Evolutionary conservation across 768 basidiomycete species (phyloP), one percentile per base, ranked within the genome.

Genomic region (Antrodiella citrinella): DNA sequence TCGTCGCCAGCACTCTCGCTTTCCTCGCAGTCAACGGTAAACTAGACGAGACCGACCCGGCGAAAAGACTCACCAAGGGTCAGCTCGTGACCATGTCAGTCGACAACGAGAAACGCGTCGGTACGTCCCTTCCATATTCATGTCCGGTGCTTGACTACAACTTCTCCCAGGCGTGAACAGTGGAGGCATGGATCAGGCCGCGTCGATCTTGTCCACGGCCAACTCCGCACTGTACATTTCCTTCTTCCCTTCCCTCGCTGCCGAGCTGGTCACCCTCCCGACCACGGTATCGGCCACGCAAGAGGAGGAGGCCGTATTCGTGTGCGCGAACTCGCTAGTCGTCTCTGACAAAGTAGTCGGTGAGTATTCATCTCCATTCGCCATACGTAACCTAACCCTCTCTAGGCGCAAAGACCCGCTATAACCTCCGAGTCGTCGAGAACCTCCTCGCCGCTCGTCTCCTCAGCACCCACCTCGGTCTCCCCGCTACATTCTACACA

Each of bases 381-480:
- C 38, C 30, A 20, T 18, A 12, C 2, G 12, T 13, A 4, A 20
- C 21, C 12, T 12, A 9, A 80, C 26, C n/a, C n/a, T n/a, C n/a
- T n/a, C n/a, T n/a, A n/a, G n/a, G n/a, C n/a, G 86, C 89, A 1
- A 86, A 84, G 57, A 76, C 73, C 26, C 76, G 82, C 42, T 94
- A 95, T 71, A 95, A 96, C 61, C 73, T 94, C 13, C 88, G 90
- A 26, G 91, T 93, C 26, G 86, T 94, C n/a, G 92, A 96, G 65
- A 88, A 85, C 0, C 81, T 91, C 18, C 83, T 82, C 26, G 85
- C 81, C 1, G 89, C 92, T 0, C 76, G 86, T 21, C 70, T 91
- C 4, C 74, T 96, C 11, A 82, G 82, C 0, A 35, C 30, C 7
- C 30, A 35, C 30, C 30, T 35, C 30, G 30, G 30, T 7, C 30